Base-by-base conservation (phyloP, 345 rosid genomes). In the Gossypium herbaceum region DNA sequence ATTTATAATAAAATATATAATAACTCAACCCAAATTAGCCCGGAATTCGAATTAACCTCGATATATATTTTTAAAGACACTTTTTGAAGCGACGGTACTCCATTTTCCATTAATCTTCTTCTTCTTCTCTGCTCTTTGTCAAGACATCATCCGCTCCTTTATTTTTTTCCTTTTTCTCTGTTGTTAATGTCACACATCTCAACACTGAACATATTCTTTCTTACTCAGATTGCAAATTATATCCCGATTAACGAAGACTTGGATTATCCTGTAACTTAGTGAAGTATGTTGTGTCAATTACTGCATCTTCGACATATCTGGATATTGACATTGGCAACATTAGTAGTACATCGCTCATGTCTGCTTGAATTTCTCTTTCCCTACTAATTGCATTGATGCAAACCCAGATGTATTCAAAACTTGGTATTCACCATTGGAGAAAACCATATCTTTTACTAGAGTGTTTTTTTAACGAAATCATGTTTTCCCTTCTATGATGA, bases 341-440 rank as follows among this genome's bases (percentile, higher is more conserved):
- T 50, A 68, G 52, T 48, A 47, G 43, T 13, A 15, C 58, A 25
- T 15, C 7, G 17, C 43, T 24, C 0, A 3, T 48, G 43, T 50
- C 19, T 68, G 58, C 58, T 50, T 68, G 44, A 65, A 48, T 15
- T 25, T 48, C 15, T 4, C 43, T 50, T 25, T 50, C 24, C 15
- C 44, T 15, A 29, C 27, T 62, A 20, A 54, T 17, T 66, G 29
- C 29, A 5, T 66, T 20, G 48, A 44, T 71, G 97, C 82, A 81
- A 87, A 83, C 68, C 68, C 89, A 25, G 89, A 87, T 83, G 85
- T 83, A 73, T 89, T 85, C 82, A 91, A 86, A 80, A 85, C 92
- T 82, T 93, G 98, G 98, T 95, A 93, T 77, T 96, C 99, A 44
- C 93, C 98, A 41, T 95, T 95, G 76, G 99, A 95, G 89, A 93